phyloP scores from a whole-genome alignment of 1,284 basidiomycete genomes.

The Cryptococcus sp. region DNA sequence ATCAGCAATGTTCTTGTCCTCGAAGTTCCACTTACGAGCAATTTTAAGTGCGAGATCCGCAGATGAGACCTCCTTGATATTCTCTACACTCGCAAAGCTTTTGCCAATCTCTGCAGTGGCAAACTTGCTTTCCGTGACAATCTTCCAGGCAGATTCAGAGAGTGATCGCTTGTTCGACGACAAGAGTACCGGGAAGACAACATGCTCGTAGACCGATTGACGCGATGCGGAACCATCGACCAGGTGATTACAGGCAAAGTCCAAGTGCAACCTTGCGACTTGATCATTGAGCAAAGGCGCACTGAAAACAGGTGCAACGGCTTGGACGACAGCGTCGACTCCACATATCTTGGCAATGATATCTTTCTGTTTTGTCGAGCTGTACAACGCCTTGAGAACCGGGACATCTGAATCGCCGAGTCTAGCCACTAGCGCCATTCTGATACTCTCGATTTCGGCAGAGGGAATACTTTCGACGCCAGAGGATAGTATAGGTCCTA shows the following conservation, averaged over 20 bases:
- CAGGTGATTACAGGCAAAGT: slow-evolving; percentile 60
- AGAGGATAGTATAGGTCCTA: slow-evolving; percentile 16
- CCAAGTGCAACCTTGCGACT: slow-evolving; percentile 56
- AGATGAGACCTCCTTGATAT: too few species aligned
- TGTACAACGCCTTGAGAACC: slow-evolving; percentile 66
- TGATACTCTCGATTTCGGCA: slow-evolving; percentile 25
- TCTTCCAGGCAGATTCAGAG: neutral
- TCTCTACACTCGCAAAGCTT: too few species aligned
- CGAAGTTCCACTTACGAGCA: too few species aligned
- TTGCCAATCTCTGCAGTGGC: too few species aligned
- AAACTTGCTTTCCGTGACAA: neutral
- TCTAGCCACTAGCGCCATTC: slow-evolving; percentile 52
- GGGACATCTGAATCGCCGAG: slow-evolving; percentile 59
- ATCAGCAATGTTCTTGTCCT: too few species aligned
- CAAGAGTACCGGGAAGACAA: slow-evolving; percentile 64
- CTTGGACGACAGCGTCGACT: slow-evolving; percentile 52
- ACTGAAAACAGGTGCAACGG: slow-evolving; percentile 52
- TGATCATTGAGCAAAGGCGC: slow-evolving; percentile 36
- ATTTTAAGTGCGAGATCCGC: too few species aligned
- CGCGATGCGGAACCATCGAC: slow-evolving; percentile 9
- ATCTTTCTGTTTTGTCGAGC: slow-evolving; percentile 24
- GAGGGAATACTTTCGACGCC: slow-evolving; percentile 1
- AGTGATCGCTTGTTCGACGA: neutral
- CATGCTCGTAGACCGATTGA: slow-evolving; percentile 54
- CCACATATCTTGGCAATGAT: slow-evolving; percentile 53